Conservation (phyloP, 352 stramenopile genomes). For the Albugo laibachii region DNA sequence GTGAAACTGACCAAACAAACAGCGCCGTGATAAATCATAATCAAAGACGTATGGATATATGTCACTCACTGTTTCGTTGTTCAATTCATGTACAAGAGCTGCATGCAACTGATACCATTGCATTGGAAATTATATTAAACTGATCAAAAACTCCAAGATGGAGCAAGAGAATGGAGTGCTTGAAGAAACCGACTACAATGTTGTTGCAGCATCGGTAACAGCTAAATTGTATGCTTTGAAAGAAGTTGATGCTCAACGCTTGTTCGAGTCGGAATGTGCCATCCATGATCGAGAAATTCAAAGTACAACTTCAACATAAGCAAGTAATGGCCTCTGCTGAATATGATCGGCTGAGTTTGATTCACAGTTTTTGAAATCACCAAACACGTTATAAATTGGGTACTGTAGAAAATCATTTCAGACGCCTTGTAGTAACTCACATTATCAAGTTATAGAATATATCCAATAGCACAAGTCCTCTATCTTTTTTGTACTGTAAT, state of each 20-base stretch:
- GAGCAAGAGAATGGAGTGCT: neutral
- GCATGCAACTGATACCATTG: neutral
- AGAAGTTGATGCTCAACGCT: constrained; percentile 7
- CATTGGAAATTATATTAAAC: neutral
- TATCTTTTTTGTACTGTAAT: no score
- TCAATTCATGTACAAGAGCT: neutral
- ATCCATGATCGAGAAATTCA: no score
- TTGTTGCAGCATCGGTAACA: constrained; percentile 12
- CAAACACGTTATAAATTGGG: no score
- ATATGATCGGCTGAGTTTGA: no score
- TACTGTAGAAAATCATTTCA: no score
- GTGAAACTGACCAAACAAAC: neutral
- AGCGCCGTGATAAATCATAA: neutral
- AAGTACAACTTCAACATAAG: no score
- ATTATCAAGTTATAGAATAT: no score
- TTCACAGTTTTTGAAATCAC: no score
- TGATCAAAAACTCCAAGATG: neutral
- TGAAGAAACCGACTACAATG: constrained; percentile 6
- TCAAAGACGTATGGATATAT: neutral
- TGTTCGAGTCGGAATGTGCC: no score
- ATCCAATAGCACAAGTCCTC: no score
- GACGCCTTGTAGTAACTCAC: no score
- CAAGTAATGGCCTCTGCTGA: constrained; percentile 1
- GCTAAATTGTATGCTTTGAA: constrained; percentile 24
- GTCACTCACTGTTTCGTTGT: no score